Evolutionary conservation across 2,329 filamentous ascomycete genomes (phyloP).

Genomic region (Paraconiothyrium sp.): DNA sequence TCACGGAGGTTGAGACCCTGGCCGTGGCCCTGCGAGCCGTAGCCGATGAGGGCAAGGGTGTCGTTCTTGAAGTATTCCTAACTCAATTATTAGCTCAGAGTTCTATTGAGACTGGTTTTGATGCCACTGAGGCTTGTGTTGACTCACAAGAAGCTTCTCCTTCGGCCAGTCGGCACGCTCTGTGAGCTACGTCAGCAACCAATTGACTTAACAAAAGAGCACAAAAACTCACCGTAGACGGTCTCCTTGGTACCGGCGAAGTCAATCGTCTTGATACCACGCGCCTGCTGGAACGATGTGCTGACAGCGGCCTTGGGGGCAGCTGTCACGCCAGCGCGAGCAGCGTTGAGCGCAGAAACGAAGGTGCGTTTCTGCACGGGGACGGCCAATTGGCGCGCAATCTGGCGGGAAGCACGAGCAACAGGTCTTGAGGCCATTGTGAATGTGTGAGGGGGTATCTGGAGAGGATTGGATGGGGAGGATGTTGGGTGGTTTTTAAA

Average conservation of each 20-base stretch:
- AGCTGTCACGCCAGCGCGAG: slow-evolving; percentile 57
- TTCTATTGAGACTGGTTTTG: slow-evolving; percentile 19
- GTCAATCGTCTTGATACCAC: slow-evolving; percentile 98
- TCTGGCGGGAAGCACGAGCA: slow-evolving; percentile 67
- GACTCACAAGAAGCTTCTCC: slow-evolving; percentile 93
- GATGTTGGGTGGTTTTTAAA: slow-evolving; percentile 41
- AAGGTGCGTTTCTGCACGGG: slow-evolving; percentile 66
- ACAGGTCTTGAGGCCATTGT: slow-evolving; percentile 83
- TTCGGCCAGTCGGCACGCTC: slow-evolving; percentile 98
- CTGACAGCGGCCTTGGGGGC: slow-evolving; percentile 57
- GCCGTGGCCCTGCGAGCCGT: slow-evolving; percentile 97
- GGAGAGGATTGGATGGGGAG: slow-evolving; percentile 31
- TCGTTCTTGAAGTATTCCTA: slow-evolving; percentile 99
- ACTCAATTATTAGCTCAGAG: slow-evolving; percentile 36
- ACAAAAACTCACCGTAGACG: slow-evolving; percentile 77
- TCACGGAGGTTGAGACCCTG: slow-evolving; percentile 99
- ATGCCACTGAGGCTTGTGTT: slow-evolving; percentile 32
- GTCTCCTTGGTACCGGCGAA: slow-evolving; percentile 95
- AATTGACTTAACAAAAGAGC: slow-evolving; percentile 16
- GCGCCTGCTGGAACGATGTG: slow-evolving; percentile 70
- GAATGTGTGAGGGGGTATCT: slow-evolving; percentile 50
- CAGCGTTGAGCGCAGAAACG: slow-evolving; percentile 65
- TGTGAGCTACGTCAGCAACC: slow-evolving; percentile 49
- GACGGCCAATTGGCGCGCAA: slow-evolving; percentile 65
- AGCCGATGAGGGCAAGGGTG: slow-evolving; percentile 98